Evolutionary conservation across 2,329 filamentous ascomycete genomes (phyloP), one percentile per base, ranked within the genome.

Genomic region (Fusarium sterilihyphosum): DNA sequence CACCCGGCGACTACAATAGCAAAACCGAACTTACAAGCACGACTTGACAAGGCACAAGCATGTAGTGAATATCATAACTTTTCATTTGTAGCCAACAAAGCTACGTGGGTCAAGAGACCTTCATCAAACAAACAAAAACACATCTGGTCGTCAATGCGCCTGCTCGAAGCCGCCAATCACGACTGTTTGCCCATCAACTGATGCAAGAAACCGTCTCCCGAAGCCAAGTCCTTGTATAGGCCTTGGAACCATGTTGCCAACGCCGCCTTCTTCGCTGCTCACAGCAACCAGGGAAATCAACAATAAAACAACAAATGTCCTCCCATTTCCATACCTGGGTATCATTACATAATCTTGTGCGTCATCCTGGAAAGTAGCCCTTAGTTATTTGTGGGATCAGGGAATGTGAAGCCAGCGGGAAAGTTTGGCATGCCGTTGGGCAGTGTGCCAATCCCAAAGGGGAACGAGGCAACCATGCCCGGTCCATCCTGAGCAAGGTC

Each of bases 371-470:
- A 46, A 59, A 66, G 41, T 64, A 70, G 56, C 54, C 57, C 38
- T 65, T 69, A 74, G 29, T 76, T 65, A 22, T 59, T 49, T 47
- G 66, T 77, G 18, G 82, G 81, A 63, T 83, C 82, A 6, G 83
- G 83, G 58, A 84, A 85, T 24, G 78, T 72, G 61, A 84, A 85
- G 24, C 82, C 83, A 16, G 80, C 72, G 8, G 84, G 83, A 65
- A 85, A 85, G 75, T 80, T 82, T 60, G 84, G 84, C 82, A 85
- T 85, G 58, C 84, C 84, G 37, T 84, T 85, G 12, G 83, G 82
- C 62, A 84, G 60, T 14, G 81, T 84, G 38, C 81, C 80, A 49
- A 85, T 83, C 44, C 83, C 84, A 43, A 84, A 85, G 7, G 84
- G 83, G 53, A 84, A 85, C 9, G 74, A 73, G 10, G 70, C 53